phyloP scores from a whole-genome alignment of 2,329 filamentous ascomycete species.

The Fusarium hostae region DNA sequence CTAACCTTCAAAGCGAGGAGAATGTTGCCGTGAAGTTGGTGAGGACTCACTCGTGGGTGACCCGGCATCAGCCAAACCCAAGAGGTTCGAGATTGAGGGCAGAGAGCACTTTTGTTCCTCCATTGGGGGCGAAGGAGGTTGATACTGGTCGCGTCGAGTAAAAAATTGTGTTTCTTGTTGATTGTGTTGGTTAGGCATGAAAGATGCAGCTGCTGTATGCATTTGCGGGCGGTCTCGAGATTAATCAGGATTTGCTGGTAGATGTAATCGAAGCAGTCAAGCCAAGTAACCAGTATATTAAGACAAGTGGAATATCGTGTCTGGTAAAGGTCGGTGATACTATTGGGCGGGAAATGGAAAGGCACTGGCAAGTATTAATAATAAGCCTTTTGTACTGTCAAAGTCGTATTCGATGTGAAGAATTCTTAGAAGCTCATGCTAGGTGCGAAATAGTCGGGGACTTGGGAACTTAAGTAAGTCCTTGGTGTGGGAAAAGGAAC shows the following conservation, averaged over 20 bases:
- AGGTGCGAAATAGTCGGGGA: constrained; percentile 39
- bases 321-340: constrained; percentile 17
- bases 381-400: constrained; percentile 22
- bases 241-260: constrained; percentile 28
- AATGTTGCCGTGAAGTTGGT: constrained; percentile 57
- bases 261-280: constrained; percentile 10
- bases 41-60: constrained; percentile 67
- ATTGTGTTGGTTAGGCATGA: constrained; percentile 47
- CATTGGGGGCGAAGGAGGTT: constrained; percentile 79
- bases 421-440: constrained; percentile 33
- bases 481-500: constrained; percentile 41
- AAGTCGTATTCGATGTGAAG: constrained; percentile 30
- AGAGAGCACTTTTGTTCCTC: constrained; percentile 86
- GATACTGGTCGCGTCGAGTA: constrained; percentile 65
- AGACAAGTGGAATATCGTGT: constrained; percentile 10
- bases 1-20: constrained; percentile 48
- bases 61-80: constrained; percentile 82
- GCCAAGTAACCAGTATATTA: constrained; percentile 23
- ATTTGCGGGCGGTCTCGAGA: constrained; percentile 32
- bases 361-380: constrained; percentile 21
- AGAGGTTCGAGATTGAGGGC: constrained; percentile 91
- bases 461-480: constrained; percentile 47
- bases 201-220: constrained; percentile 43
- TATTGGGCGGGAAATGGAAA: constrained; percentile 1
- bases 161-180: constrained; percentile 44